Conservation (phyloP, 805 yeast genomes). For the Blastobotrys parvus region DNA sequence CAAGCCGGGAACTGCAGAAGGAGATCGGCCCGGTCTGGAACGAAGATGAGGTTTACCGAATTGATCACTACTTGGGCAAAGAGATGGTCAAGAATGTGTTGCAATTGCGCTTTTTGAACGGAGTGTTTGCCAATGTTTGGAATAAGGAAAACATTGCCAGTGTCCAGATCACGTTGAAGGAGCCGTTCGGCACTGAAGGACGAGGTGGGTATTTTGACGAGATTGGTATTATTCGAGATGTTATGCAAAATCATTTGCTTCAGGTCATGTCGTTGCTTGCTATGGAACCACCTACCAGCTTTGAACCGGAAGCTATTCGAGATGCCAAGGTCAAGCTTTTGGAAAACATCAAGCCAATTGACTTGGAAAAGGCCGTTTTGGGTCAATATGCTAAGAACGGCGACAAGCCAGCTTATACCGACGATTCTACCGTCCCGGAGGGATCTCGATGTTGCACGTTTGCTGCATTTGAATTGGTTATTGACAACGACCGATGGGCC, state of each 20-base stretch:
- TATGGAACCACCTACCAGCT: conserved; percentile 93
- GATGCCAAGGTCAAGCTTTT: conserved; percentile 94
- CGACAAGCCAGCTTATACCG: conserved; percentile 78
- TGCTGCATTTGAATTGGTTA: conserved; percentile 73
- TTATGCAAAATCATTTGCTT: conserved; percentile 93
- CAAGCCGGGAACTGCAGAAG: conserved; percentile 68
- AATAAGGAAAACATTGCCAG: conserved; percentile 66
- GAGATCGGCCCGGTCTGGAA: conserved; percentile 76
- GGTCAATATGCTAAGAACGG: conserved; percentile 93
- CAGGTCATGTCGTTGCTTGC: conserved; percentile 87
- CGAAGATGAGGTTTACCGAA: conserved; percentile 89
- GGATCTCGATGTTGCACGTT: conserved; percentile 85
- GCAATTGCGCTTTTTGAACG: conserved; percentile 85
- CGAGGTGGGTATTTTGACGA: conserved; percentile 96
- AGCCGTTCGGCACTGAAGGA: conserved; percentile 98
- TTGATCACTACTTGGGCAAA: conserved; percentile 95
- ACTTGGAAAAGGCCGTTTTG: conserved; percentile 55
- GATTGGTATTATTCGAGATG: conserved; percentile 94
- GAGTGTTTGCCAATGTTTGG: conserved; percentile 84
- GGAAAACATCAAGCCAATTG: conserved; percentile 67
- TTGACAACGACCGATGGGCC: conserved; percentile 94
- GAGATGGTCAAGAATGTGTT: conserved; percentile 94
- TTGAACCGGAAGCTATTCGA: conserved; percentile 85
- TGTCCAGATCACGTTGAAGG: conserved; percentile 89
- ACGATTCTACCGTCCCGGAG: conserved; percentile 80